phyloP scores from a whole-genome alignment of 2,329 filamentous ascomycete genomes.

The Ophiostoma sp. region DNA sequence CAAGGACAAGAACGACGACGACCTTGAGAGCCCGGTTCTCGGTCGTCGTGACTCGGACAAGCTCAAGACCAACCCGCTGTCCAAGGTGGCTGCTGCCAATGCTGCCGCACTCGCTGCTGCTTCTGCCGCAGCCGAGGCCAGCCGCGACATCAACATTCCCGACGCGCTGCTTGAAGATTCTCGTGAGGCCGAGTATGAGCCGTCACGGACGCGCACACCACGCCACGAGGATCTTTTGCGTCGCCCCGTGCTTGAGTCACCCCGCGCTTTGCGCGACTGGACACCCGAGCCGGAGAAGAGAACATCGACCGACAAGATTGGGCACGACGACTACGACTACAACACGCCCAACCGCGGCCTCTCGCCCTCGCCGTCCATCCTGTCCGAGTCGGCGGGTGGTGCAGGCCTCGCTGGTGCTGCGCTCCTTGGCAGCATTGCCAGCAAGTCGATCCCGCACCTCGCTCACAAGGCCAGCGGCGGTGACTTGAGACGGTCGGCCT shows the following conservation, averaged over 20 bases:
- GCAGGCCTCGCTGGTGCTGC: slow-evolving; percentile 8
- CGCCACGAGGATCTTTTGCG: slow-evolving; percentile 21
- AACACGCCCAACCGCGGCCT: slow-evolving; percentile 19
- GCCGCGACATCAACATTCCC: slow-evolving; percentile 16
- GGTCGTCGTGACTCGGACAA: slow-evolving; percentile 38
- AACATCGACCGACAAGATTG: neutral
- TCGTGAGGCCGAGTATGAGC: neutral
- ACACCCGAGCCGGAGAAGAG: slow-evolving; percentile 27
- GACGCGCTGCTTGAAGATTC: slow-evolving; percentile 21
- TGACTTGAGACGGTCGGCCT: slow-evolving; percentile 29
- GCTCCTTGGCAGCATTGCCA: slow-evolving; percentile 9
- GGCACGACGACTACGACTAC: slow-evolving; percentile 16
- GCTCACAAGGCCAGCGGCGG: slow-evolving; percentile 21
- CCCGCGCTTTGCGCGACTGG: slow-evolving; percentile 13
- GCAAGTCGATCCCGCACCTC: slow-evolving; percentile 20
- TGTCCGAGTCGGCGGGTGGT: slow-evolving; percentile 12
- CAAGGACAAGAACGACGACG: slow-evolving; percentile 27
- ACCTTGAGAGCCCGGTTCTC: slow-evolving; percentile 35
- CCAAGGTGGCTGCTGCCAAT: slow-evolving; percentile 26
- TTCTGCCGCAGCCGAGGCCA: neutral
- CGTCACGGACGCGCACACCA: slow-evolving; percentile 9
- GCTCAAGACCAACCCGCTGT: slow-evolving; percentile 23
- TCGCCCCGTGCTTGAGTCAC: slow-evolving; percentile 28
- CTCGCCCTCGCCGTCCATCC: slow-evolving; percentile 24
- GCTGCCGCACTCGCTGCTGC: slow-evolving; percentile 9